Evolutionary conservation across 2,329 filamentous ascomycete species (phyloP).

Genomic region (Ophiostoma pallidulum): DNA sequence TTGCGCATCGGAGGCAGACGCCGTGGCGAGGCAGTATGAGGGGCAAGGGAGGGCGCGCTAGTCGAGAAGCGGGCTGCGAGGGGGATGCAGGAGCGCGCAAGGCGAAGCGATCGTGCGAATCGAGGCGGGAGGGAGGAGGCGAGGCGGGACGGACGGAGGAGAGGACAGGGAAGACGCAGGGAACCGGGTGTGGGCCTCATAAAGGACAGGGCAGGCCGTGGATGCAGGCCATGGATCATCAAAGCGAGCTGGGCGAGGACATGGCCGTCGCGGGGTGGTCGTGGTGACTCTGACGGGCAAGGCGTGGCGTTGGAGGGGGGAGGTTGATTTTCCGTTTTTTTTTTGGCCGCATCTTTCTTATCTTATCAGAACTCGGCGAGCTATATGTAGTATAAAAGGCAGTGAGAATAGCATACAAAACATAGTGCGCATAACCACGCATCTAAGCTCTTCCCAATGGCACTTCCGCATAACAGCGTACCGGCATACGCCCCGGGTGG

Average conservation of each 20-base stretch:
- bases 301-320: background rate
- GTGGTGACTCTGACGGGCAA: conserved; percentile 9
- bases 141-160: no score
- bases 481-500: no score
- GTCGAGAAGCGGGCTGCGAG: background rate
- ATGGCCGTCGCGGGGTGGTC: background rate
- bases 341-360: no score
- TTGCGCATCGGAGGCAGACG: conserved; percentile 3
- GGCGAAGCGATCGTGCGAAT: background rate
- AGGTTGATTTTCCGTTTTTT: no score
- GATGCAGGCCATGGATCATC: background rate
- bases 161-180: background rate
- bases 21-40: no score
- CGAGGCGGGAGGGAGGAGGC: background rate
- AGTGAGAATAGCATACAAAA: no score
- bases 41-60: background rate
- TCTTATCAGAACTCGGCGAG: no score
- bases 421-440: no score
- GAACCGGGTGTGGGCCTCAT: background rate
- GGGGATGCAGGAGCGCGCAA: background rate
- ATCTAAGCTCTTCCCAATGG: no score
- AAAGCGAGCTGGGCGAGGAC: background rate
- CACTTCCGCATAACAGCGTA: no score
- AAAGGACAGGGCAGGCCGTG: background rate
- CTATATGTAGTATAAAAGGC: no score